phyloP scores from a whole-genome alignment of 164 flowering plant genomes.

The Santalum album region DNA sequence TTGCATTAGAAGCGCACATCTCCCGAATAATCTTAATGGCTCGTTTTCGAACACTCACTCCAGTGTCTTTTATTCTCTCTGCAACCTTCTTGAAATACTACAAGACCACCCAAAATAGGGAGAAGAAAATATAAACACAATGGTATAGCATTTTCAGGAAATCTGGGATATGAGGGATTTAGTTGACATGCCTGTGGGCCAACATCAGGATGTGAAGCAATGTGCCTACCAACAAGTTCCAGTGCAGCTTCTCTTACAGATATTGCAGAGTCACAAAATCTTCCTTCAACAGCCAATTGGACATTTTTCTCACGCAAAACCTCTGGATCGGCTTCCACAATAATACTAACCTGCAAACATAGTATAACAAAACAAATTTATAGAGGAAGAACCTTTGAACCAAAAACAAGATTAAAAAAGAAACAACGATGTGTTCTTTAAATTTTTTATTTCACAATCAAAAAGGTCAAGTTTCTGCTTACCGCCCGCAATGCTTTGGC shows the following conservation, averaged over 20 bases:
- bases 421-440: too few species aligned
- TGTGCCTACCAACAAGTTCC: slow-evolving; percentile 96
- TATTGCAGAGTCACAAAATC: slow-evolving; percentile 95
- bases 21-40: slow-evolving; percentile 92
- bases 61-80: slow-evolving; percentile 91
- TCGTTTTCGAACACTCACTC: slow-evolving; percentile 96
- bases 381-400: not conserved
- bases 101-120: slow-evolving; percentile 6
- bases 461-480: slow-evolving; percentile 15
- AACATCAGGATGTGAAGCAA: slow-evolving; percentile 99
- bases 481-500: slow-evolving; percentile 95
- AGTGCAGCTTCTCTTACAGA: slow-evolving; percentile 95
- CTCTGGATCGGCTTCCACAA: slow-evolving; percentile 97
- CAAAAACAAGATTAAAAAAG: too few species aligned
- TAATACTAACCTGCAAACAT: slow-evolving; percentile 70
- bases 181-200: slow-evolving; percentile 61
- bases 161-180: not conserved
- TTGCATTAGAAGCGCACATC: slow-evolving; percentile 82
- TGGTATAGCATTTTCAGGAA: not conserved
- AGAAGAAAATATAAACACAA: not conserved
- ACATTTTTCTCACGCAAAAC: slow-evolving; percentile 80
- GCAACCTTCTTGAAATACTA: slow-evolving; percentile 97
- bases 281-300: slow-evolving; percentile 93
- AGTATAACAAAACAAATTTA: not conserved
- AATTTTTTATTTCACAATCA: not conserved